phyloP scores from a whole-genome alignment of 2,329 filamentous ascomycete genomes.

The Elsinoe arachidis region DNA sequence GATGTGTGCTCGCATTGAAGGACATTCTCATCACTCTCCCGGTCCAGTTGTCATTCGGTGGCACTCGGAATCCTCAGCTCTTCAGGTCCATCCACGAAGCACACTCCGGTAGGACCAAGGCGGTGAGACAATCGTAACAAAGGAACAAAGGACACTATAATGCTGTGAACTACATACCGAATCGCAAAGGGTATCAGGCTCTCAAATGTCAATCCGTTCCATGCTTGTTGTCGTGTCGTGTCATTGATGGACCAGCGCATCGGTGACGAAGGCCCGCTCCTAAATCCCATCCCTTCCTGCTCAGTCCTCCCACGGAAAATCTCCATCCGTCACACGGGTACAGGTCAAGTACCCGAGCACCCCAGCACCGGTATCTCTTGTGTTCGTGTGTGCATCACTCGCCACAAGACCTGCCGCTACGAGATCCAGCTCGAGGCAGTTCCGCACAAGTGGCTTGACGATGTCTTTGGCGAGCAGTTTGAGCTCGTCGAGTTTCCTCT shows the following conservation, averaged over 20 bases:
- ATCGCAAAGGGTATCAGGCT: constrained; percentile 5
- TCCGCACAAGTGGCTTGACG: constrained; percentile 78
- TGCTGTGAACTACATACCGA: constrained; percentile 6
- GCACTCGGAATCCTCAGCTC: no score
- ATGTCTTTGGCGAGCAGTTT: constrained; percentile 74
- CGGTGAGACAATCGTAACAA: neutral
- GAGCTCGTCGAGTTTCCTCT: constrained; percentile 78
- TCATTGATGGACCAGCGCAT: no score
- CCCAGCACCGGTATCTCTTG: constrained; percentile 21
- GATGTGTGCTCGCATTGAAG: no score
- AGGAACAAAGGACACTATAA: neutral
- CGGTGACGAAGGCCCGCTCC: no score
- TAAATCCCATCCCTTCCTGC: neutral
- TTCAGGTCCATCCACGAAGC: neutral
- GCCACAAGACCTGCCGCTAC: constrained; percentile 15
- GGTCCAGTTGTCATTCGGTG: no score
- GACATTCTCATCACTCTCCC: no score
- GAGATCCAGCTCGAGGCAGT: constrained; percentile 72
- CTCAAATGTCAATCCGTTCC: neutral
- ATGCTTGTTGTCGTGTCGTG: neutral
- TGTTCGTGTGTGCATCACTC: constrained; percentile 31
- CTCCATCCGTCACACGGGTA: constrained; percentile 49
- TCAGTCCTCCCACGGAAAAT: constrained; percentile 49
- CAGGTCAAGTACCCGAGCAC: constrained; percentile 54
- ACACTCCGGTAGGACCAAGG: neutral